Conservation (phyloP, 768 basidiomycete species). For the Dioszegia hungarica region DNA sequence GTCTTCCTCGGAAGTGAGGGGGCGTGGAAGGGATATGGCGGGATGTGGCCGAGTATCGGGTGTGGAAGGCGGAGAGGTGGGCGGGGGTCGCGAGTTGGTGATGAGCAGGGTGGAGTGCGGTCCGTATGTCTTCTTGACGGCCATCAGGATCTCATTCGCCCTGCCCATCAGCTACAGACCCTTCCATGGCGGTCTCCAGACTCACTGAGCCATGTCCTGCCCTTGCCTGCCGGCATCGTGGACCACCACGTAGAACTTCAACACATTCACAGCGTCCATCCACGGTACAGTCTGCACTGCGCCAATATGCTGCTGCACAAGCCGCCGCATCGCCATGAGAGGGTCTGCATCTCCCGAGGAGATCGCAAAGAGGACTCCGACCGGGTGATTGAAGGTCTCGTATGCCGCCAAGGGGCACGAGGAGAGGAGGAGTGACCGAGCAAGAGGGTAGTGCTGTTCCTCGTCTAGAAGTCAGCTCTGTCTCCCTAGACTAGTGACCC, state of each 20-base stretch:
- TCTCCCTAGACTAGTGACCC: background rate
- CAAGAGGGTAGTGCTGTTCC: slow-evolving; percentile 42
- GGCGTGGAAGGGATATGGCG: slow-evolving; percentile 31
- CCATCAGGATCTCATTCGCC: slow-evolving; percentile 36
- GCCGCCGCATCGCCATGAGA: slow-evolving; percentile 29
- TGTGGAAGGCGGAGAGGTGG: slow-evolving; percentile 14
- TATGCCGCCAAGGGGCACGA: slow-evolving; percentile 39
- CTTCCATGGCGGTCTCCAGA: background rate
- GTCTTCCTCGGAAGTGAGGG: slow-evolving; percentile 28
- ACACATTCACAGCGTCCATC: slow-evolving; percentile 35
- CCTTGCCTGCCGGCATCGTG: slow-evolving; percentile 44
- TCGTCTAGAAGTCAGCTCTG: slow-evolving; percentile 25
- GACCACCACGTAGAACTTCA: slow-evolving; percentile 45
- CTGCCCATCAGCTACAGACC: slow-evolving; percentile 11
- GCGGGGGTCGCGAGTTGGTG: slow-evolving; percentile 37
- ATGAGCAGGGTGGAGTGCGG: slow-evolving; percentile 46
- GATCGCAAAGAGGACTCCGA: slow-evolving; percentile 43
- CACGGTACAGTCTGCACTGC: slow-evolving; percentile 30
- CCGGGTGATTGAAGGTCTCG: slow-evolving; percentile 48
- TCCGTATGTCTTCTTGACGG: slow-evolving; percentile 47
- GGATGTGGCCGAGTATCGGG: slow-evolving; percentile 35
- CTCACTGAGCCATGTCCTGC: slow-evolving; percentile 29
- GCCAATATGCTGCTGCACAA: slow-evolving; percentile 20
- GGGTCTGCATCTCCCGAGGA: slow-evolving; percentile 43
- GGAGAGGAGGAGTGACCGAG: slow-evolving; percentile 40